Evolutionary conservation across 2,329 filamentous ascomycete genomes (phyloP), one percentile per base, ranked within the genome.

Genomic region (Hypoxylon sp.): DNA sequence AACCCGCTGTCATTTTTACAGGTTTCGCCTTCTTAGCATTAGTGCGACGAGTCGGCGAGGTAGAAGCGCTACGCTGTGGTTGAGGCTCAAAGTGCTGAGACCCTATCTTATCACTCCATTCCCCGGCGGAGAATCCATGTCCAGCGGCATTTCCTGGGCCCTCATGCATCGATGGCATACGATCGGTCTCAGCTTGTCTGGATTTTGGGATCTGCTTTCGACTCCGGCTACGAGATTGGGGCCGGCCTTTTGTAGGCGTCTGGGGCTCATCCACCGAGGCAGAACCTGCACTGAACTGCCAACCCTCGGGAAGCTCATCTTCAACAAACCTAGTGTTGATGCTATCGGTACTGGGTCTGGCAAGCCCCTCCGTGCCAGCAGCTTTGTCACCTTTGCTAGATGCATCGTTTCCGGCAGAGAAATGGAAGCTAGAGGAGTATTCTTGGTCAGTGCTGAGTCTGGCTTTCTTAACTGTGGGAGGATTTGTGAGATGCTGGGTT

Each of bases 251-350:
- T 39, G 78, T 72, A 70, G 72, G 73, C 26, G 71, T 74, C 54
- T 60, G 72, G 44, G 70, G 80, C 73, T 73, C 78, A 14, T 63
- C 72, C 19, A 73, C 70, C 9, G 75, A 62, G 14, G 75, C 75
- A 35, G 79, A 80, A 4, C 86, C 86, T 11, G 87, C 87, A 59
- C 79, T 87, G 69, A 89, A 89, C 61, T 85, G 80, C 83, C 83
- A 87, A 19, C 79, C 77, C 35, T 80, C 78, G 4, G 80, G 71
- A 47, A 80, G 76, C 19, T 88, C 84, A 13, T 84, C 83, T 3
- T 85, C 80, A 19, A 83, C 84, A 77, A 91, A 91, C 42, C 81
- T 86, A 17, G 88, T 90, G 76, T 88, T 88, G 71, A 91, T 90
- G 56, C 86, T 87, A 63, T 91, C 87, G 19, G 85, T 80, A 72